A percentile compares a stretch with the other conserved stretches of the same genome.
These are phyloP conservation scores for Zygnema cylindricum DNA, from an alignment of 139 green algal species.

Conservation along the genomic window DNA sequence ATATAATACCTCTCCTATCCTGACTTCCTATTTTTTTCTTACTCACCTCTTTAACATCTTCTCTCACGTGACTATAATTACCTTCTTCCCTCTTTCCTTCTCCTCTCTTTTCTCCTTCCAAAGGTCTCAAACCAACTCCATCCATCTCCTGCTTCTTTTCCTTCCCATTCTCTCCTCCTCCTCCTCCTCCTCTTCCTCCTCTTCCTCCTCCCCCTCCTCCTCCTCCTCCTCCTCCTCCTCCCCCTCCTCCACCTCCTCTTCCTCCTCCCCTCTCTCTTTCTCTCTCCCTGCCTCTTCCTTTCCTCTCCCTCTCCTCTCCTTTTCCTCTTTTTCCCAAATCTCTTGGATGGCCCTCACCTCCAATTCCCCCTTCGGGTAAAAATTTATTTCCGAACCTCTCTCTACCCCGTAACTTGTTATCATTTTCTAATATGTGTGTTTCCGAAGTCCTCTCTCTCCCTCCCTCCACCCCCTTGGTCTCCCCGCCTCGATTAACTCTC, in stretches of 20 bases:
- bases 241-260: neutral
- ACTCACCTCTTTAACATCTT: too few species aligned
- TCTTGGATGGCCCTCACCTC: neutral
- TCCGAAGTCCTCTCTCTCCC: neutral
- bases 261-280: neutral
- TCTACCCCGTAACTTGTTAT: too few species aligned
- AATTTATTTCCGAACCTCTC: neutral
- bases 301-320: neutral
- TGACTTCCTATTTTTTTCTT: too few species aligned
- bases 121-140: too few species aligned
- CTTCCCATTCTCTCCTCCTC: neutral
- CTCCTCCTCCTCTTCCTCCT: constrained; percentile 7
- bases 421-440: too few species aligned
- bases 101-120: neutral
- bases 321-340: neutral
- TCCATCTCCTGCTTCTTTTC: neutral
- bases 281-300: neutral
- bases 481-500: neutral
- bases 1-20: too few species aligned
- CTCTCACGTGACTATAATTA: too few species aligned
- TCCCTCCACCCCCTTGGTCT: neutral
- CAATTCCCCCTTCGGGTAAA: too few species aligned
- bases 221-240: neutral
- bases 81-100: neutral
- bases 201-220: neutral